Percentiles rank a stretch among this genome's conserved stretches.
These are phyloP conservation scores for Pneumocystis murina DNA, from an alignment of 1,139 yeast species.

Conservation along the genomic window DNA sequence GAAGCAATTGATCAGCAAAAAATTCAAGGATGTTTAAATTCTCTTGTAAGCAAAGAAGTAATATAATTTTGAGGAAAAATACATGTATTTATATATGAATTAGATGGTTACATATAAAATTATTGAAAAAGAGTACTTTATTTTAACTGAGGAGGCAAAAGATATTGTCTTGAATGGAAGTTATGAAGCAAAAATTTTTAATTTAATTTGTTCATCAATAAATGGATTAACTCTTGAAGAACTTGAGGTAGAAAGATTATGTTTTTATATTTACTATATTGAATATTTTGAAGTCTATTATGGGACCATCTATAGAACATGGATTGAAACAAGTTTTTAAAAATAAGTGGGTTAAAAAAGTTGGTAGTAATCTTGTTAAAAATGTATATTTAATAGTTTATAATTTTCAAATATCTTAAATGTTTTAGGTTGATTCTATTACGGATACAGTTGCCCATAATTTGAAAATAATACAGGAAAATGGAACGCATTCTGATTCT, in stretches of 20 bases:
- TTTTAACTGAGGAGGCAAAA: conserved; percentile 65
- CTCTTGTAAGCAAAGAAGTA: background rate
- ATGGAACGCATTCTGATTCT: conserved; percentile 39
- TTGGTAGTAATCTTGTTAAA: conserved; percentile 63
- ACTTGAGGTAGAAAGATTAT: conserved; percentile 32
- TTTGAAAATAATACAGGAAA: conserved; percentile 43
- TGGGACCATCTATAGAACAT: conserved; percentile 42
- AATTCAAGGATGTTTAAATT: background rate
- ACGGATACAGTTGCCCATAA: conserved; percentile 47
- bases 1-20: background rate
- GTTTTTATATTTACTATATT: background rate
- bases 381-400: conserved; percentile 19
- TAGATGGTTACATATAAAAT: conserved; percentile 61
- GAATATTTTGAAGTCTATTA: background rate
- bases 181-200: conserved; percentile 71
- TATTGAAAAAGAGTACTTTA: conserved; percentile 61
- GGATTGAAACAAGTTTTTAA: conserved; percentile 99
- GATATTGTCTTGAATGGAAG: conserved; percentile 70
- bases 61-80: background rate
- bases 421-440: conserved; percentile 29
- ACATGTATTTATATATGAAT: background rate
- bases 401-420: background rate
- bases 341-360: conserved; percentile 88
- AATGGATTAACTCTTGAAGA: conserved; percentile 76
- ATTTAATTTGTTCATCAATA: conserved; percentile 56